Conservation (phyloP, 2,329 filamentous ascomycete species). For the Didymella sp. region DNA sequence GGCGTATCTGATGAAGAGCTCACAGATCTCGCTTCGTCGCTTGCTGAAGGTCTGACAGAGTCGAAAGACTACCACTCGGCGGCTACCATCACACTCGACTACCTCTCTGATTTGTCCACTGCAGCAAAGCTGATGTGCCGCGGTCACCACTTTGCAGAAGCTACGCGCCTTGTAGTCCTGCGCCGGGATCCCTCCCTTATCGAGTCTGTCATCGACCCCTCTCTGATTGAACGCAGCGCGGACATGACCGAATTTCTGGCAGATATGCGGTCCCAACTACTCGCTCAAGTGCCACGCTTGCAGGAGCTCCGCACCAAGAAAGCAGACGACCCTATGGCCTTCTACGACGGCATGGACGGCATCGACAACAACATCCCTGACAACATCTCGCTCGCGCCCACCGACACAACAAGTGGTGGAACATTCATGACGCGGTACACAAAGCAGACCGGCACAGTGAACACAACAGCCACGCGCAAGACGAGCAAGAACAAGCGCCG, state of each 20-base stretch:
- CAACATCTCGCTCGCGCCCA: slow-evolving; percentile 89
- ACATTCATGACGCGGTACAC: slow-evolving; percentile 94
- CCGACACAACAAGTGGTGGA: slow-evolving; percentile 76
- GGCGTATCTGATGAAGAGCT: slow-evolving; percentile 65
- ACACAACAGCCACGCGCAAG: slow-evolving; percentile 75
- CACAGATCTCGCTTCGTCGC: slow-evolving; percentile 69
- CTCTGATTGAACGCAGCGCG: slow-evolving; percentile 80
- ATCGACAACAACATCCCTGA: slow-evolving; percentile 75
- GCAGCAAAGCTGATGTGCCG: slow-evolving; percentile 83
- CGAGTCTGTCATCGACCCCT: slow-evolving; percentile 72
- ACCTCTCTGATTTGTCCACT: slow-evolving; percentile 73
- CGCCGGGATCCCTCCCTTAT: slow-evolving; percentile 69
- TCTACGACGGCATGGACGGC: slow-evolving; percentile 73
- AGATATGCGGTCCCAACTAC: slow-evolving; percentile 86
- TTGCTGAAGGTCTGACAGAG: slow-evolving; percentile 82
- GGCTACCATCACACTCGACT: slow-evolving; percentile 80
- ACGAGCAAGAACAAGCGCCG: slow-evolving; percentile 86
- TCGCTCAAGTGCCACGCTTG: slow-evolving; percentile 85
- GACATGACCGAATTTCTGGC: slow-evolving; percentile 89
- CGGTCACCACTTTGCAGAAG: slow-evolving; percentile 85
- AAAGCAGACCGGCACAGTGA: slow-evolving; percentile 74
- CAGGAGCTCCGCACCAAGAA: slow-evolving; percentile 82
- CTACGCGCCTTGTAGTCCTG: slow-evolving; percentile 76
- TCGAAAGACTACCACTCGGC: slow-evolving; percentile 83
- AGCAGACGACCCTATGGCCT: slow-evolving; percentile 81